These are phyloP conservation scores for Echria macrotheca DNA, from an alignment of 495 filamentous ascomycete genomes.

Conservation along the genomic window DNA sequence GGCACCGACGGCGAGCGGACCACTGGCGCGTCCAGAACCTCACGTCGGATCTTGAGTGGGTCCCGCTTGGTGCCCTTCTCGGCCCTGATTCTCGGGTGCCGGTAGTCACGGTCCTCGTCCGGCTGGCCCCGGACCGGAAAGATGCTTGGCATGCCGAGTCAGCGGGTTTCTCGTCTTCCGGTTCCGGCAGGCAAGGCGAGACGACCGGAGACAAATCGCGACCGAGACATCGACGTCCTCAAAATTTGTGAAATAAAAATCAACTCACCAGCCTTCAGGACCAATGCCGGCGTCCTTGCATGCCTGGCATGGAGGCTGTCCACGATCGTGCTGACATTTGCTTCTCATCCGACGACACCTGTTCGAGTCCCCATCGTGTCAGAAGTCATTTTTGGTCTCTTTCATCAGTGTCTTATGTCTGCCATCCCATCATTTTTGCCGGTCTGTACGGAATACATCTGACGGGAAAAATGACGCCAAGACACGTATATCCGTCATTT, in stretches of 20 bases:
- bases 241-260: neutral
- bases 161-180: constrained; percentile 1
- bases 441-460: no score
- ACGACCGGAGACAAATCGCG: no score
- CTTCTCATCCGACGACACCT: constrained; percentile 48
- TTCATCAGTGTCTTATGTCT: no score
- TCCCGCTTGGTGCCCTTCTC: constrained; percentile 38
- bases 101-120: constrained; percentile 41
- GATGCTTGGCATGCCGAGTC: constrained; percentile 22
- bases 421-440: no score
- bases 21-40: constrained; percentile 26
- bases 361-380: constrained; percentile 1
- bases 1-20: constrained; percentile 18
- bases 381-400: no score
- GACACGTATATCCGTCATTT: no score
- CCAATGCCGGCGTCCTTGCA: constrained; percentile 39
- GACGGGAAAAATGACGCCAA: no score
- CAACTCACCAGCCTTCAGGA: constrained; percentile 38
- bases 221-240: no score
- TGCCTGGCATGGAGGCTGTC: constrained; percentile 36
- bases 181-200: no score
- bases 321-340: constrained; percentile 44
- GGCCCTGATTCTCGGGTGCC: constrained; percentile 40
- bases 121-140: constrained; percentile 41
- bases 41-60: constrained; percentile 31